These are phyloP conservation scores for Cardiospermum halicacabum DNA, from an alignment of 345 rosid genomes.

Conservation along the genomic window DNA sequence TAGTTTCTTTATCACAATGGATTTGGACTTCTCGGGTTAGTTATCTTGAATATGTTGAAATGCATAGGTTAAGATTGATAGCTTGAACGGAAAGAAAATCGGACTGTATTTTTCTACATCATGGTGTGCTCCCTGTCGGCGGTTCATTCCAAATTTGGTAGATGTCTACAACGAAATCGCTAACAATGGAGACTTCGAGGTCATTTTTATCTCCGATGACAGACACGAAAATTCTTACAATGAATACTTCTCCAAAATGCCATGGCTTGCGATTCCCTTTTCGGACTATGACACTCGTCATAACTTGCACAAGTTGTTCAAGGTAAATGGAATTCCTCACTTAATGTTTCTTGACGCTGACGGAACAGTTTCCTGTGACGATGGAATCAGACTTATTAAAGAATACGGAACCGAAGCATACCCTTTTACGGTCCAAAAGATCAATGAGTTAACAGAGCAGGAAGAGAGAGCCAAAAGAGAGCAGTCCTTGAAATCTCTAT, in stretches of 20 bases:
- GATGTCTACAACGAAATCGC: no score
- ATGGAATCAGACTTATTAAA: conserved; percentile 5
- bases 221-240: conserved; percentile 7
- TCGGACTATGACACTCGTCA: conserved; percentile 4
- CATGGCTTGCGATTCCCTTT: conserved; percentile 25
- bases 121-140: no score
- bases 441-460: conserved; percentile 23
- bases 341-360: conserved; percentile 17
- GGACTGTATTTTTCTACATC: no score
- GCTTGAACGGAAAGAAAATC: no score
- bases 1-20: no score
- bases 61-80: no score
- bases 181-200: conserved; percentile 26
- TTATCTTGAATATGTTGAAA: no score
- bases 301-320: conserved; percentile 14
- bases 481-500: conserved; percentile 24
- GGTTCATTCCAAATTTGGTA: no score
- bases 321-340: conserved; percentile 13
- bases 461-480: conserved; percentile 19
- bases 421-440: conserved; percentile 25
- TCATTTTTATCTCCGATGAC: conserved; percentile 23
- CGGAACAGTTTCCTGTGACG: conserved; percentile 17
- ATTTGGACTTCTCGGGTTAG: no score
- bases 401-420: conserved; percentile 19
- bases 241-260: conserved; percentile 11